Percentiles rank a stretch among this genome's conserved stretches.
phyloP scores from a whole-genome alignment of 2,329 filamentous ascomycete species.

The Atkinsonella texensis region DNA sequence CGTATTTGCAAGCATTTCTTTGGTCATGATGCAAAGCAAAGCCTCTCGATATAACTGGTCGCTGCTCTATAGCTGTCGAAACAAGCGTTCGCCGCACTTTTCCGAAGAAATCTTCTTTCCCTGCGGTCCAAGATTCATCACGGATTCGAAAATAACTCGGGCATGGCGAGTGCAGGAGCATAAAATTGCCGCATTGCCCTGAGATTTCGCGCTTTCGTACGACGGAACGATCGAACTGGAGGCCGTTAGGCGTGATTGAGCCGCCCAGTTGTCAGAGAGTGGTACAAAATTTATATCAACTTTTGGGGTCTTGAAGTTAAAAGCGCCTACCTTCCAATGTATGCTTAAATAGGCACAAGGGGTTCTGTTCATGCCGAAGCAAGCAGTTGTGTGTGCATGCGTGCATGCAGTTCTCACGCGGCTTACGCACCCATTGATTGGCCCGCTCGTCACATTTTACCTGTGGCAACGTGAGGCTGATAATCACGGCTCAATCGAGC shows the following conservation, averaged over 20 bases:
- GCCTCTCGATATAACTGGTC: not conserved
- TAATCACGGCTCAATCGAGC: too few species aligned
- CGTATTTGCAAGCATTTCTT: not conserved
- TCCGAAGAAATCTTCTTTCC: not conserved
- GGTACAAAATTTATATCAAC: not conserved
- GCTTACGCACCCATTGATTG: slow-evolving; percentile 6
- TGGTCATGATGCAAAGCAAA: slow-evolving; percentile 1
- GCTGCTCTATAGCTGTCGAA: slow-evolving; percentile 3
- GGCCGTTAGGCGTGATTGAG: not conserved
- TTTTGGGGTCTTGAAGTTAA: not conserved
- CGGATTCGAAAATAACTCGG: not conserved
- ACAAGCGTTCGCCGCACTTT: slow-evolving; percentile 1
- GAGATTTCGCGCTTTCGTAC: slow-evolving; percentile 2
- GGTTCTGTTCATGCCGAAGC: too few species aligned
- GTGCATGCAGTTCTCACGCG: slow-evolving; percentile 8
- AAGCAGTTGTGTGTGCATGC: too few species aligned
- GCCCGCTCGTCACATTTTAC: slow-evolving; percentile 12
- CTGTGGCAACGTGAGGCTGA: not conserved
- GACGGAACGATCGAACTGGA: slow-evolving; percentile 1
- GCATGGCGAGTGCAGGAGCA: slow-evolving; percentile 1
- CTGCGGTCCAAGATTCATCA: not conserved
- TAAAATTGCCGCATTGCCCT: not conserved
- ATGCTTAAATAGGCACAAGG: too few species aligned
- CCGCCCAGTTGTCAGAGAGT: not conserved
- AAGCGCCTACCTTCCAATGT: too few species aligned